Evolutionary conservation across 1,284 basidiomycete species (phyloP).

Genomic region (Stygiomarasmius scandens): DNA sequence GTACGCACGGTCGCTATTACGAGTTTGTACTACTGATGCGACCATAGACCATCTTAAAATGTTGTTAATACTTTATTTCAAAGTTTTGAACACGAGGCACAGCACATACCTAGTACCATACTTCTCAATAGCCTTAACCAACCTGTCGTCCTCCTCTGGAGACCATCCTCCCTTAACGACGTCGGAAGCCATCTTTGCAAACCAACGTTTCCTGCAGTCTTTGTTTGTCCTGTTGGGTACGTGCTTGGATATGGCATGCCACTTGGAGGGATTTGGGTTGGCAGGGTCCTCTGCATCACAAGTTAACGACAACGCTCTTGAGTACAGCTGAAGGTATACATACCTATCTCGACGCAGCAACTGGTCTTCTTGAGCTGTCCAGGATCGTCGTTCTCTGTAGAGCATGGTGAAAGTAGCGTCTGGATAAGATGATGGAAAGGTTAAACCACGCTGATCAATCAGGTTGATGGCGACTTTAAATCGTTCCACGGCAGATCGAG

Average conservation of each 20-base stretch:
- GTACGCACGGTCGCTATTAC: conserved; percentile 57
- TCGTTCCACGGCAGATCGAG: not conserved
- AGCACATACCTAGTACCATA: conserved; percentile 49
- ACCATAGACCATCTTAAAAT: conserved; percentile 54
- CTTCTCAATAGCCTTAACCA: conserved; percentile 53
- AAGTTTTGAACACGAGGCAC: not conserved
- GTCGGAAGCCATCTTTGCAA: conserved; percentile 60
- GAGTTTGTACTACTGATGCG: conserved; percentile 52
- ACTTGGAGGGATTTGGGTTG: conserved; percentile 55
- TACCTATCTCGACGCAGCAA: conserved; percentile 12
- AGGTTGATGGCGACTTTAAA: not conserved
- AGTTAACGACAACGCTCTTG: not conserved
- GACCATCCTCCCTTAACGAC: conserved; percentile 61
- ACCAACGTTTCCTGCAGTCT: conserved; percentile 62
- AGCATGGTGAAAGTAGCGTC: not conserved
- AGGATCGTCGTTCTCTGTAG: conserved; percentile 12
- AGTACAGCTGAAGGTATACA: not conserved
- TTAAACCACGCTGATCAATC: not conserved
- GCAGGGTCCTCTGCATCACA: conserved; percentile 49
- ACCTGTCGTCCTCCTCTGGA: conserved; percentile 55
- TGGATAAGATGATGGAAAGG: not conserved
- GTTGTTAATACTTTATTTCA: conserved; percentile 6
- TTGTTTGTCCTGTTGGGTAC: conserved; percentile 61
- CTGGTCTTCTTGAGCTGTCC: conserved; percentile 13
- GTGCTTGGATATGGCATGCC: conserved; percentile 63